Evolutionary conservation across 148 eudicot genomes (phyloP), one percentile per base, ranked within the genome.

Genomic region (Fagopyrum tataricum): DNA sequence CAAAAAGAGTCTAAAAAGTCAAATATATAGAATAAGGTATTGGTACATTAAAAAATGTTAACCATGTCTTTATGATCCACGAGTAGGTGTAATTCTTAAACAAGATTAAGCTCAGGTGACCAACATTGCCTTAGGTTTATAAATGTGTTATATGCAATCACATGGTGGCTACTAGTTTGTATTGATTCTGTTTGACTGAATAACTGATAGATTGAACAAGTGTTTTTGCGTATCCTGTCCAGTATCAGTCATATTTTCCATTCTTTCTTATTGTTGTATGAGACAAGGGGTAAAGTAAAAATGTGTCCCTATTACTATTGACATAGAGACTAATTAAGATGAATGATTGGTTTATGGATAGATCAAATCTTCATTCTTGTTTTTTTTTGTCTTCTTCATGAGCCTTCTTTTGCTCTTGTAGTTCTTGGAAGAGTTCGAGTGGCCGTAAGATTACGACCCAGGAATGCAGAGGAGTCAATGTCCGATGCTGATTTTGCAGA

Each of bases 401-500:
- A 64, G 44, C 69, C 68, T 64, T 64, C 20, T 26, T 18, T 64
- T 64, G 44, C 69, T 26, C 39, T 43, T 42, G 9, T 76, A 93
- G 98, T 93, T 82, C 81, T 80, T 61, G 98, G 94, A 53, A 84
- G 98, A 84, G 98, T 93, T 68, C 85, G 98, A 58, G 98, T 93
- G 76, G 98, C 97, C 67, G 97, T 93, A 73, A 87, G 98, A 80
- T 77, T 93, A 75, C 76, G 98, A 44, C 98, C 98, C 43, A 82
- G 85, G 75, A 93, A 87, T 76, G 87, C 87, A 10, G 97, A 93
- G 81, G 98, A 93, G 88, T 79, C 74, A 64, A 79, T 82, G 66
- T 81, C 97, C 7, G 98, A 93, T 87, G 92, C 97, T 82, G 98
- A 93, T 91, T 93, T 93, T 85, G 96, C 98, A 74, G 98, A 93